Base-by-base conservation (phyloP, 306 rosid genomes). In the Dryas drummondii region DNA sequence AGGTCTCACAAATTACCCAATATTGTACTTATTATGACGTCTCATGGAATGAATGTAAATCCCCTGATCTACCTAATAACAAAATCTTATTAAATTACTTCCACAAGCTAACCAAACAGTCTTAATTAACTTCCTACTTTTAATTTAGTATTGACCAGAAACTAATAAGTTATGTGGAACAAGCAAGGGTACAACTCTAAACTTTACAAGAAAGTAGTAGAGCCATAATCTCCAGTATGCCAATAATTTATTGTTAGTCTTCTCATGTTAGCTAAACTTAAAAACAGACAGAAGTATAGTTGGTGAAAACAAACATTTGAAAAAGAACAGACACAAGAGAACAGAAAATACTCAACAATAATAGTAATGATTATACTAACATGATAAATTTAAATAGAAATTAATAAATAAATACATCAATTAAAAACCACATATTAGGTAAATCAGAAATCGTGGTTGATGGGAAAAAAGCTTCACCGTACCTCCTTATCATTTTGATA, bases 401-500 rank as follows among this genome's bases (percentile, higher is more conserved):
- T 52, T 46, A 17, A 66, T 44, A 68, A 56, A 55, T 32, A 62
- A 40, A 70, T 45, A 45, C 70, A 32, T 32, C 37, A 73, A 46
- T 67, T 58, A 76, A 40, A 37, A 63, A 16, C 6, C 50, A 61
- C 13, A 41, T 16, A 40, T 2, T 61, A 63, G 27, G 26, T 12
- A 63, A 44, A 80, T 19, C 53, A 69, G 49, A 75, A 82, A 77
- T 59, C 8, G 11, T 2, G 8, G 19, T 41, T 51, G 66, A 80
- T 70, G 69, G 54, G 41, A 61, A 67, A 45, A 37, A 53, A 42
- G 62, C 19, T 73, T 60, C 64, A 66, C 44, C 71, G 40, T 85
- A 96, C 99, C 99, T 96, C 99, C 87, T 96, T 90, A 83, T 96
- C 99, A 68, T 96, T 90, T 90, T 96, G 97, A 86, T 96, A 96